Conservation (phyloP, 179 eudicot genomes). For the Amaranthus tricolor region DNA sequence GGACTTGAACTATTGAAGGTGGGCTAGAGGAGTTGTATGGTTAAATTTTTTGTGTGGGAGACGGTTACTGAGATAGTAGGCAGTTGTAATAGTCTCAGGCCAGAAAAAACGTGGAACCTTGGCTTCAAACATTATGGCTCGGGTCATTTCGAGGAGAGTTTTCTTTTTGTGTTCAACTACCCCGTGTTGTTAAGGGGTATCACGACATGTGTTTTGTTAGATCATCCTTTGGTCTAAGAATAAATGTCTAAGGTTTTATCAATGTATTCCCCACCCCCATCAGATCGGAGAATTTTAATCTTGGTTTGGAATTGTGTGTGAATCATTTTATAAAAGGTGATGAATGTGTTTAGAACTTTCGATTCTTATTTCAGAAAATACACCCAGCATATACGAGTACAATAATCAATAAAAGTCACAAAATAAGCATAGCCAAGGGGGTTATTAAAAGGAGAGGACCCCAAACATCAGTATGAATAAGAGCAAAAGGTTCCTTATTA, state of each 20-base stretch:
- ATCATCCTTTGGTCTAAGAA: too few species aligned
- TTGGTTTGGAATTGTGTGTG: not conserved
- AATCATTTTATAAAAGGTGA: slow-evolving; percentile 4
- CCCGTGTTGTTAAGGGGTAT: not conserved
- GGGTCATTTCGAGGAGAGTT: too few species aligned
- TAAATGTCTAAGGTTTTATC: too few species aligned
- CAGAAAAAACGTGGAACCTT: not conserved
- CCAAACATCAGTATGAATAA: slow-evolving; percentile 15
- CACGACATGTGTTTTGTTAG: too few species aligned
- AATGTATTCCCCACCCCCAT: too few species aligned
- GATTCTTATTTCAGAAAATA: not conserved
- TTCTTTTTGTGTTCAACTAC: slow-evolving; percentile 3
- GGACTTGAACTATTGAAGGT: too few species aligned
- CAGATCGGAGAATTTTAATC: slow-evolving; percentile 5
- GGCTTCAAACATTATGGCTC: not conserved
- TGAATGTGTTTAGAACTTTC: not conserved
- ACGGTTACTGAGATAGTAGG: not conserved
- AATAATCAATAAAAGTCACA: slow-evolving; percentile 16
- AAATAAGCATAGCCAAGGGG: not conserved
- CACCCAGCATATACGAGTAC: slow-evolving; percentile 5
- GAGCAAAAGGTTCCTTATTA: slow-evolving; percentile 1
- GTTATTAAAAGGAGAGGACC: too few species aligned
- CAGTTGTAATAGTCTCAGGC: slow-evolving; percentile 10
- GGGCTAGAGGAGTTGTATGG: not conserved
- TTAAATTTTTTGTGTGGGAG: not conserved